Percentiles rank a stretch among this genome's conserved stretches.
phyloP scores from a whole-genome alignment of 768 basidiomycete genomes.

The Russula olivacea region DNA sequence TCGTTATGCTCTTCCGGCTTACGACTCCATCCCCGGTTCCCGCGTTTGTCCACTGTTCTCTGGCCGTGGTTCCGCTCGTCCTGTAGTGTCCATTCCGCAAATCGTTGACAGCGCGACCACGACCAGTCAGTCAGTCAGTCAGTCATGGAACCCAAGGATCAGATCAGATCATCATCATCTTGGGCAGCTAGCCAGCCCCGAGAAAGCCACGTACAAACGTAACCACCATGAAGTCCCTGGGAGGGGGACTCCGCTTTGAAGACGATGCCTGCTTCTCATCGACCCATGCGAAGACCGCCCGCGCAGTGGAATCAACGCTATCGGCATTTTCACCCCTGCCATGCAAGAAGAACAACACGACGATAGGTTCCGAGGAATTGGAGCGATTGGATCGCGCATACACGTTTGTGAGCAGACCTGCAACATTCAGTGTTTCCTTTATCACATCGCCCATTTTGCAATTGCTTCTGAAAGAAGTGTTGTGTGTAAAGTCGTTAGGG shows the following conservation, averaged over 20 bases:
- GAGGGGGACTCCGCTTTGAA: slow-evolving; percentile 23
- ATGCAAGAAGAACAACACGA: slow-evolving; percentile 44
- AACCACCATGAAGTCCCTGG: slow-evolving; percentile 42
- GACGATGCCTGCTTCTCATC: slow-evolving; percentile 22
- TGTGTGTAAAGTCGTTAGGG: no score
- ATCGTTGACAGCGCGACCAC: no score
- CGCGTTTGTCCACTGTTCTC: slow-evolving; percentile 33
- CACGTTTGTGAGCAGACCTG: slow-evolving; percentile 31
- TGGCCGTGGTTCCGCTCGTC: slow-evolving; percentile 52
- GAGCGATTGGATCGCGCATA: slow-evolving; percentile 24
- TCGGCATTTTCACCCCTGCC: slow-evolving; percentile 38
- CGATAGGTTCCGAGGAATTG: slow-evolving; percentile 24
- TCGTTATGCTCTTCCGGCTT: slow-evolving; percentile 36
- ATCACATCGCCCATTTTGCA: slow-evolving; percentile 5
- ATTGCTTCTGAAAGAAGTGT: no score
- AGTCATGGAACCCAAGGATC: not conserved
- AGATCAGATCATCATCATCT: not conserved
- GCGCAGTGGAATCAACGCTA: slow-evolving; percentile 32
- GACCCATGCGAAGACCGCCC: slow-evolving; percentile 32
- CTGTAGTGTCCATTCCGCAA: slow-evolving; percentile 26
- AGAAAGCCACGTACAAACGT: slow-evolving; percentile 36
- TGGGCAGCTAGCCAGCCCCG: not conserved
- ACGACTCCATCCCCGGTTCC: slow-evolving; percentile 37
- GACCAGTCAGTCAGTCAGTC: no score
- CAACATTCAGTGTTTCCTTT: slow-evolving; percentile 29